Conservation (phyloP, 2,329 filamentous ascomycete genomes). For the Diaporthe sp. region DNA sequence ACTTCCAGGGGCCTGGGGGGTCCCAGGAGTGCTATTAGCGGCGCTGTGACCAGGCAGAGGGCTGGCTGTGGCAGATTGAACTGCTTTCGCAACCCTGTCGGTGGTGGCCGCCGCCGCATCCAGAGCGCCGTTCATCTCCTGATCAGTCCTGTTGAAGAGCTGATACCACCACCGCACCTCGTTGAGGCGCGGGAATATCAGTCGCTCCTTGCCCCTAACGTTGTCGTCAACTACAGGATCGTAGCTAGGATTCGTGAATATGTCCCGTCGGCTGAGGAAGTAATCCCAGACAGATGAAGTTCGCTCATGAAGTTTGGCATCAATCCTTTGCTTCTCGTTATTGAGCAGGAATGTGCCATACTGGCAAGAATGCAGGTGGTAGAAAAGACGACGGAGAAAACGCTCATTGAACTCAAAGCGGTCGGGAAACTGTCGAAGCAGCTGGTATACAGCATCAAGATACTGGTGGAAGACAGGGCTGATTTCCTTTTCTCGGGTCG, state of each 20-base stretch:
- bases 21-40: constrained; percentile 42
- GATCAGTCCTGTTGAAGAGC: constrained; percentile 85
- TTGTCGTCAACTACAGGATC: constrained; percentile 82
- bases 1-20: constrained; percentile 48
- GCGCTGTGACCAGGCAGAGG: constrained; percentile 58
- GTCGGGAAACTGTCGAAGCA: constrained; percentile 85
- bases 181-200: constrained; percentile 82
- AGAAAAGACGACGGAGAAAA: constrained; percentile 88
- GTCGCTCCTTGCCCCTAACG: constrained; percentile 81
- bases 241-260: constrained; percentile 88
- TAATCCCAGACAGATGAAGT: constrained; percentile 97
- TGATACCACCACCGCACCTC: constrained; percentile 96
- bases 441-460: constrained; percentile 92
- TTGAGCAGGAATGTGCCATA: constrained; percentile 98
- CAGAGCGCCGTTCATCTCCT: constrained; percentile 88
- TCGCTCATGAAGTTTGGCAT: constrained; percentile 75
- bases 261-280: constrained; percentile 82
- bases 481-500: constrained; percentile 88
- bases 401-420: constrained; percentile 98
- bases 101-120: constrained; percentile 67
- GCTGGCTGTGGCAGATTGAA: constrained; percentile 47
- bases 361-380: constrained; percentile 95
- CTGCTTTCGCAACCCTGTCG: constrained; percentile 48
- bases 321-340: constrained; percentile 87
- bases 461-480: constrained; percentile 99